Percentiles rank a stretch among this genome's conserved stretches.
These are phyloP conservation scores for Uronychia setigera DNA, from an alignment of 73 alveolate species.

Conservation along the genomic window DNA sequence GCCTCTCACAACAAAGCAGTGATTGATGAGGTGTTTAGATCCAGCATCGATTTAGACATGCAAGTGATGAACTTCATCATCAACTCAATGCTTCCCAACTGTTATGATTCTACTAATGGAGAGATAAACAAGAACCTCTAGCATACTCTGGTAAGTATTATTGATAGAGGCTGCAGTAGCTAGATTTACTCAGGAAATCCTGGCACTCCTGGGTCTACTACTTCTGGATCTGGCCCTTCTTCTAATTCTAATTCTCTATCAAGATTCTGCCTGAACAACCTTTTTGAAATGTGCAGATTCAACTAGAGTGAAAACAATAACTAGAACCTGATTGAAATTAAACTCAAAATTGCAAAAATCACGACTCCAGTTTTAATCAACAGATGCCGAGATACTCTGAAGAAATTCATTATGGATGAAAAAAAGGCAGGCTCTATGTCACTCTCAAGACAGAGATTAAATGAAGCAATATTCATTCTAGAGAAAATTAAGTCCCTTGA, in stretches of 20 bases:
- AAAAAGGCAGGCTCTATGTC: conserved; percentile 77
- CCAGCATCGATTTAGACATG: conserved; percentile 60
- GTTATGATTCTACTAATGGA: conserved; percentile 13
- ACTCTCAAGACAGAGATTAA: conserved; percentile 67
- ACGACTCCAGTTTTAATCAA: conserved; percentile 86
- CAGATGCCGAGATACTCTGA: conserved; percentile 84
- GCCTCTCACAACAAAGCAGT: conserved; percentile 66
- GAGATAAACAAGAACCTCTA: conserved; percentile 28
- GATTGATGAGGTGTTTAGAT: conserved; percentile 64
- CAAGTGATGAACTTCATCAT: conserved; percentile 71
- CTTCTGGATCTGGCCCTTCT: conserved; percentile 11
- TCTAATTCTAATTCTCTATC: conserved; percentile 29
- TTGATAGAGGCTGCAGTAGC: conserved; percentile 65
- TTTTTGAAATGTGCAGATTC: conserved; percentile 76
- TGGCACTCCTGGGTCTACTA: conserved; percentile 4
- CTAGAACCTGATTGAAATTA: conserved; percentile 57
- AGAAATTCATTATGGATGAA: conserved; percentile 79
- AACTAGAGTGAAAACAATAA: conserved; percentile 21
- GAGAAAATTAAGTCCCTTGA: conserved; percentile 74
- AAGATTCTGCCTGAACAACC: conserved; percentile 66
- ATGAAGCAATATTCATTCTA: conserved; percentile 74
- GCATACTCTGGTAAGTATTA: conserved; percentile 39
- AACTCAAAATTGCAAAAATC: conserved; percentile 75
- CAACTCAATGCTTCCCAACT: conserved; percentile 52
- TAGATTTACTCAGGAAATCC: neutral